A percentile compares a stretch with the other conserved stretches of the same genome.
These are phyloP conservation scores for Cadophora sp. DNA, from an alignment of 2,329 filamentous ascomycete genomes.

Conservation along the genomic window DNA sequence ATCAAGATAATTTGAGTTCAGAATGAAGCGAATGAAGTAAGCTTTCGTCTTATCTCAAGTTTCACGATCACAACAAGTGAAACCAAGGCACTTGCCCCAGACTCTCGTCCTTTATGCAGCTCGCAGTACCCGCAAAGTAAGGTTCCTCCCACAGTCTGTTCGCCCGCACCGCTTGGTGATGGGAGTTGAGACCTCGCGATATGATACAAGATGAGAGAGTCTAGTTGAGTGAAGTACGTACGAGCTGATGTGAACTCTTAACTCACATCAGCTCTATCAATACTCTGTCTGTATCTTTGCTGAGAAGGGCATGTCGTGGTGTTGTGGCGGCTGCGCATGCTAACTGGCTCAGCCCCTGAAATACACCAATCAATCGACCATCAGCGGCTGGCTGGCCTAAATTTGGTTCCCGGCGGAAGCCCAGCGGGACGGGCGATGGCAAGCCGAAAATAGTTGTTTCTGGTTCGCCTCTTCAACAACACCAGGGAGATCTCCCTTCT, in stretches of 20 bases:
- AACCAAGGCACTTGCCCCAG: slow-evolving; percentile 7
- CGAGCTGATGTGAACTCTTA: not conserved
- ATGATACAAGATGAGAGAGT: not conserved
- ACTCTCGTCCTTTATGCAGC: not conserved
- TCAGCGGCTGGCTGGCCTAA: not conserved
- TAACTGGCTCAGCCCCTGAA: not conserved
- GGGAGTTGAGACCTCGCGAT: not conserved
- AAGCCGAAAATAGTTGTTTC: not conserved
- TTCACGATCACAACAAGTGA: not conserved
- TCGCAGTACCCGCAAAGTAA: not conserved
- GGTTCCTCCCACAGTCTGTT: not conserved
- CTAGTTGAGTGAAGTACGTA: not conserved
- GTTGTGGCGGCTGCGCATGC: not conserved
- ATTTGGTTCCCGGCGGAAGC: not conserved
- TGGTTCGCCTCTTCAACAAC: not conserved
- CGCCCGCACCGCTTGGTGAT: not conserved
- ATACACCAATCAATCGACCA: not conserved
- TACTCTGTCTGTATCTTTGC: too few relatives aligned
- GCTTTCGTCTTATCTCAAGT: not conserved
- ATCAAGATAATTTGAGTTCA: not conserved
- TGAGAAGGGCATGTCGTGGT: not conserved
- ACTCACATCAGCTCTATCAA: not conserved
- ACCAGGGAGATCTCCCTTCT: not conserved
- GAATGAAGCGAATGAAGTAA: not conserved
- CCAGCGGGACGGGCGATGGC: not conserved